These are phyloP conservation scores for Blastocystis hominis DNA, from an alignment of 352 stramenopile genomes.

Conservation along the genomic window DNA sequence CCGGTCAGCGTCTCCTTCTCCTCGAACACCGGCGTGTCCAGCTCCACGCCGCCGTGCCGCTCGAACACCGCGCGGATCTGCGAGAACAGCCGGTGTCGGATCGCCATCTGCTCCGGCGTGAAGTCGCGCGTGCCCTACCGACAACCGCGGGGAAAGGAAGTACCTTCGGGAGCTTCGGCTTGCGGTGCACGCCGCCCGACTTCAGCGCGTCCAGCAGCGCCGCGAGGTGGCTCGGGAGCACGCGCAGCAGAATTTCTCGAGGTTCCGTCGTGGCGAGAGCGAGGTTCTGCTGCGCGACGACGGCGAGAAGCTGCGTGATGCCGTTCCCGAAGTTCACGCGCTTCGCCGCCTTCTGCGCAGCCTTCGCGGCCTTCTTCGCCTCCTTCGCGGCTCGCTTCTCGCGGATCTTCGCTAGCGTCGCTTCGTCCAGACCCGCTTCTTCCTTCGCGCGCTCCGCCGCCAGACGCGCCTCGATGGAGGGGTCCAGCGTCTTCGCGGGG, in stretches of 20 bases:
- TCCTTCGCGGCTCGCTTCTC: constrained; percentile 64
- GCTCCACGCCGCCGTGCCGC: constrained; percentile 89
- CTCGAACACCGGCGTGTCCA: constrained; percentile 93
- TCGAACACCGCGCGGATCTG: constrained; percentile 93
- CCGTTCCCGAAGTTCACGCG: constrained; percentile 59
- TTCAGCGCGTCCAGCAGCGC: constrained; percentile 58
- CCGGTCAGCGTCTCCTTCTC: constrained; percentile 93
- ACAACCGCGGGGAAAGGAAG: background rate
- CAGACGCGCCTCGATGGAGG: constrained; percentile 10
- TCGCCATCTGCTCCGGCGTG: constrained; percentile 84
- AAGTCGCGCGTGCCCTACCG: constrained; percentile 86
- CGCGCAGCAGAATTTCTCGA: constrained; percentile 59
- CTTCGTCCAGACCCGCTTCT: constrained; percentile 21
- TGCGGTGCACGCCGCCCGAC: constrained; percentile 64
- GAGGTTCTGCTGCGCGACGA: too few relatives aligned
- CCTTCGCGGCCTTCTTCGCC: constrained; percentile 72
- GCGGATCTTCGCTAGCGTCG: constrained; percentile 33
- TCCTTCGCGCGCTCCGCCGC: constrained; percentile 50
- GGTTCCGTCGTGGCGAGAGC: background rate
- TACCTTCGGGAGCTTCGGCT: constrained; percentile 62
- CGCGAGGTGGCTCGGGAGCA: constrained; percentile 56
- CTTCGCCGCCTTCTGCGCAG: constrained; percentile 72
- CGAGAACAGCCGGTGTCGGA: constrained; percentile 88
- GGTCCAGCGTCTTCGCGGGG: background rate
- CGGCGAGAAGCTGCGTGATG: background rate